A percentile compares a stretch with the other conserved stretches of the same genome.
Conservation (phyloP, 345 rosid species). For the Melaleuca quinquenervia region DNA sequence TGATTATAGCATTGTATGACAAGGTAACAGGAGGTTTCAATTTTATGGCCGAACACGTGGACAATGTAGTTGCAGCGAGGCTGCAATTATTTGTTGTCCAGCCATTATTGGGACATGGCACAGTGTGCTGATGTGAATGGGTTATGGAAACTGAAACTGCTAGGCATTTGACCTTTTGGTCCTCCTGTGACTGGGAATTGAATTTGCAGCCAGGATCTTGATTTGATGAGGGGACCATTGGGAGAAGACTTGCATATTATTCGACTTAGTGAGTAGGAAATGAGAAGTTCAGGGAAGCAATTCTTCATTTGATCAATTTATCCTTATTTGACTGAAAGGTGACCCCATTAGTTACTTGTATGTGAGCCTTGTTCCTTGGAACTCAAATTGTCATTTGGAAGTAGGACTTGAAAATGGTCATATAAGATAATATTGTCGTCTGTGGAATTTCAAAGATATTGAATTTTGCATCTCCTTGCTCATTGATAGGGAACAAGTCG, state of each 20-base stretch:
- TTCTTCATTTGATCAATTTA: not conserved
- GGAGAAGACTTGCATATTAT: not conserved
- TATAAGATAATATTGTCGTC: not conserved
- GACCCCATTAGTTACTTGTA: not conserved
- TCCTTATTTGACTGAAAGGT: not conserved
- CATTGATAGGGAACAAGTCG: slow-evolving; percentile 80
- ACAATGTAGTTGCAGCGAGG: not conserved
- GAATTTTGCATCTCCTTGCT: not conserved
- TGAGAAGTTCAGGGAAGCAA: not conserved
- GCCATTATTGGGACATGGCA: not conserved
- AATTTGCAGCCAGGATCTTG: not conserved
- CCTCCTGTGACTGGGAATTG: not conserved
- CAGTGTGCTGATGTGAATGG: not conserved
- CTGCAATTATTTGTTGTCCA: not conserved
- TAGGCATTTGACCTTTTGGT: not conserved
- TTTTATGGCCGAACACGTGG: not conserved
- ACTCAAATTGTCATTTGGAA: not conserved
- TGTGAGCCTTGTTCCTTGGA: not conserved
- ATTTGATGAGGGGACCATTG: not conserved
- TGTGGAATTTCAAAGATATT: not conserved
- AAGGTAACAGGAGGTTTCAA: not conserved
- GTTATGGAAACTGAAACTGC: not conserved
- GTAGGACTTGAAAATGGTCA: not conserved
- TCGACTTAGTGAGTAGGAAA: not conserved
- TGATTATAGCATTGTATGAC: not conserved